Conservation (phyloP, 2,329 filamentous ascomycete genomes). For the Byssothecium circinans region DNA sequence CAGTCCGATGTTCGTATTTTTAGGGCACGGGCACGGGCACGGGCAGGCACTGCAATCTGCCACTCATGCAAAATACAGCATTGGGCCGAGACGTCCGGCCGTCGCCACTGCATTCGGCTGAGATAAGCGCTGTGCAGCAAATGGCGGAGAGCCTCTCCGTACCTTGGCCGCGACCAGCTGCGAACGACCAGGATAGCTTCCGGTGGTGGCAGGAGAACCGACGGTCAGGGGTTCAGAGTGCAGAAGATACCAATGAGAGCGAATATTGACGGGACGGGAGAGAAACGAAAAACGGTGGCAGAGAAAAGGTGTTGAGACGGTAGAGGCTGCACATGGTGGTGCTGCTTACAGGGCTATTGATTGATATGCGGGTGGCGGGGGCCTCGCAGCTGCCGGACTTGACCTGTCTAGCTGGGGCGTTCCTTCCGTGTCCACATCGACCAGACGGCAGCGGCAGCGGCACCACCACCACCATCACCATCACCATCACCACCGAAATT, state of each 20-base stretch:
- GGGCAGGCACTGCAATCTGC: not conserved
- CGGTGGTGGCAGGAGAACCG: not conserved
- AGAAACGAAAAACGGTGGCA: too few species aligned
- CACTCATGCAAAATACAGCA: not conserved
- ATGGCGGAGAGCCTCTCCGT: not conserved
- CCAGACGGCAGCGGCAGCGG: not conserved
- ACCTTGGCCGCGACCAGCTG: not conserved
- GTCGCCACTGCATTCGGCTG: too few species aligned
- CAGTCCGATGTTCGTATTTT: too few species aligned
- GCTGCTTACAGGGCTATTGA: too few species aligned
- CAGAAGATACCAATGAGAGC: too few species aligned
- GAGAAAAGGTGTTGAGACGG: too few species aligned
- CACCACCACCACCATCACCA: not conserved
- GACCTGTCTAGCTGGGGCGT: not conserved
- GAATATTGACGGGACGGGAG: too few species aligned
- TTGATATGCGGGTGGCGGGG: slow-evolving; percentile 3
- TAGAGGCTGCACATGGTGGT: too few species aligned
- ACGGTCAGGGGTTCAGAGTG: not conserved
- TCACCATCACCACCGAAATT: too few species aligned
- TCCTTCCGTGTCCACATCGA: not conserved
- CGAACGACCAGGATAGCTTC: not conserved
- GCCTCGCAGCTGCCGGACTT: not conserved
- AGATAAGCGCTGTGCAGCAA: too few species aligned
- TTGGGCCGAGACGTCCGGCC: not conserved
- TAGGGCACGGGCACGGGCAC: slow-evolving; percentile 1